Conservation (phyloP, 257 asterid species). For the Rhazya stricta region DNA sequence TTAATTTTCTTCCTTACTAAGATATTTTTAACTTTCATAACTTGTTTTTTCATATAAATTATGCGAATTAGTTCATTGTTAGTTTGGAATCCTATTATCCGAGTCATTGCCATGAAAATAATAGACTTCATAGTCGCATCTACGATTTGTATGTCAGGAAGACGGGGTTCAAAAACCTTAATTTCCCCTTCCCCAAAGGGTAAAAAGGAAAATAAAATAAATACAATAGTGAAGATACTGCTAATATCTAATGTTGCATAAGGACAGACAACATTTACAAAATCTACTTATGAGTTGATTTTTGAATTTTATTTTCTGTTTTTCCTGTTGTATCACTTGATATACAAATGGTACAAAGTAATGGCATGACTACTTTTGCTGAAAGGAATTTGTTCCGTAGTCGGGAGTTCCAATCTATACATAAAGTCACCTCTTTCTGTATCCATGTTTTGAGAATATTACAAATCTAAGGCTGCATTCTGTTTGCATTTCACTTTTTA, state of each 20-base stretch:
- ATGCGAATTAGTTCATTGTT: not conserved
- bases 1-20: no score
- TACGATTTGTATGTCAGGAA: not conserved
- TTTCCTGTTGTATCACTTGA: not conserved
- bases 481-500: no score
- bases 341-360: no score
- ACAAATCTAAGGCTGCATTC: no score
- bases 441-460: not conserved
- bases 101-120: not conserved
- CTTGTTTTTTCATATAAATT: not conserved
- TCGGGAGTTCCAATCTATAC: not conserved
- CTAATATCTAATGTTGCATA: not conserved
- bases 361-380: not conserved
- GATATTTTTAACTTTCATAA: not conserved
- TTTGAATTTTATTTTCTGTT: not conserved
- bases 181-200: not conserved
- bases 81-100: not conserved
- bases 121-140: not conserved
- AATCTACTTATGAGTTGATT: not conserved
- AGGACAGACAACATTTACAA: not conserved
- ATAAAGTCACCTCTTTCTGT: not conserved
- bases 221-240: not conserved
- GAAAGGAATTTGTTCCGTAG: not conserved
- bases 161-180: not conserved
- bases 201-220: no score